phyloP scores from a whole-genome alignment of 2,329 filamentous ascomycete species.

The Colletotrichum tropicicola region DNA sequence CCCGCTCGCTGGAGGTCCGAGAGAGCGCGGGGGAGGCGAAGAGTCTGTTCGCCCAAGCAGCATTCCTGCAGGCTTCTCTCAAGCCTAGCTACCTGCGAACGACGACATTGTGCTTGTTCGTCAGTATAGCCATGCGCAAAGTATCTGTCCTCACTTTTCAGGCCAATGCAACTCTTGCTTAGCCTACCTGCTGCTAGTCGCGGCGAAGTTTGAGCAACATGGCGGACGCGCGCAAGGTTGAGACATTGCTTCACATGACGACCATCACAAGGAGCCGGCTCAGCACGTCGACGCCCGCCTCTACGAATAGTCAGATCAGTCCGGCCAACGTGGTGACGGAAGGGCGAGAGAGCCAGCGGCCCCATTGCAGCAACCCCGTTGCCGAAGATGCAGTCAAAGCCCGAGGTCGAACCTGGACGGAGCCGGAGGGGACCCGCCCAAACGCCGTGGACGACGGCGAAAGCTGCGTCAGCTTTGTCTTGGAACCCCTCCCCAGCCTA shows the following conservation, averaged over 20 bases:
- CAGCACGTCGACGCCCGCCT: not conserved
- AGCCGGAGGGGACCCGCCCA: not conserved
- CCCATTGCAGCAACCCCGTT: not conserved
- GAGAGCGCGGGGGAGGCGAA: too few species aligned
- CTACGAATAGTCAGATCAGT: not conserved
- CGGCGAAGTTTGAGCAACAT: not conserved
- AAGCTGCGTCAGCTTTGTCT: slow-evolving; percentile 1
- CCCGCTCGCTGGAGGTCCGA: too few species aligned
- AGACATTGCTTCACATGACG: not conserved
- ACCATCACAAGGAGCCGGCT: not conserved
- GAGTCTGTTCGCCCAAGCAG: too few species aligned
- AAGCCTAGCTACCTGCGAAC: too few species aligned
- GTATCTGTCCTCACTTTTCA: too few species aligned
- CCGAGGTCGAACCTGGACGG: not conserved
- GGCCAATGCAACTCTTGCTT: too few species aligned
- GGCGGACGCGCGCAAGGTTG: not conserved
- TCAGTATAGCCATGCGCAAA: too few species aligned
- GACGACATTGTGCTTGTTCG: too few species aligned
- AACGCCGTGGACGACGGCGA: not conserved
- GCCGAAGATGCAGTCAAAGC: too few species aligned
- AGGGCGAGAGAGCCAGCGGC: not conserved
- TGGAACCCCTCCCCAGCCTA: not conserved
- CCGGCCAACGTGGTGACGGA: not conserved
- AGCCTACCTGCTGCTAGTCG: not conserved
- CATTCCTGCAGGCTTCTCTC: too few species aligned